These are phyloP conservation scores for Phytopythium litorale DNA, from an alignment of 352 stramenopile species.

Conservation along the genomic window DNA sequence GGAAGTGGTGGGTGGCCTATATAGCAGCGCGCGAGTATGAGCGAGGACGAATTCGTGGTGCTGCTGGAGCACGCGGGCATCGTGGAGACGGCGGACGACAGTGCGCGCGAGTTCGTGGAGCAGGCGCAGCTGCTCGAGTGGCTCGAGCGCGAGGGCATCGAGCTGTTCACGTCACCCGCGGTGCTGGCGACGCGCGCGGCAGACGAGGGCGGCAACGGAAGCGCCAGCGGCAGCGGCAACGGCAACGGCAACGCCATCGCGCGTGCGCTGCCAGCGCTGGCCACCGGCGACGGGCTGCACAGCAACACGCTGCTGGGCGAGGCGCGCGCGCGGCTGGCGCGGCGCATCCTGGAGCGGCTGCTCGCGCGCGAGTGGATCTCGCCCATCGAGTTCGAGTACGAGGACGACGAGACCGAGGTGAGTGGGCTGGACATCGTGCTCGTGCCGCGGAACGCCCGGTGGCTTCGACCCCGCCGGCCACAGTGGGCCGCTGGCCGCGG, in stretches of 20 bases:
- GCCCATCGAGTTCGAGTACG: slow-evolving; percentile 46
- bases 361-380: slow-evolving; percentile 59
- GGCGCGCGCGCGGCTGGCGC: slow-evolving; percentile 30
- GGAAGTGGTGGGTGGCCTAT: too few relatives aligned
- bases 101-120: slow-evolving; percentile 69
- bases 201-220: slow-evolving; percentile 5
- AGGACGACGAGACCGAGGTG: slow-evolving; percentile 43
- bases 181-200: slow-evolving; percentile 15
- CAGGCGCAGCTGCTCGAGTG: slow-evolving; percentile 57
- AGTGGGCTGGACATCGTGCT: background rate
- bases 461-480: background rate
- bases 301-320: slow-evolving; percentile 24
- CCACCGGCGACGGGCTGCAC: slow-evolving; percentile 3
- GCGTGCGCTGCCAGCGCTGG: slow-evolving; percentile 13
- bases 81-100: slow-evolving; percentile 65
- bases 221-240: slow-evolving; percentile 6
- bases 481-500: background rate
- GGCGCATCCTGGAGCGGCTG: slow-evolving; percentile 45
- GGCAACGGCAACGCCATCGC: background rate
- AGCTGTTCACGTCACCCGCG: slow-evolving; percentile 47
- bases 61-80: slow-evolving; percentile 76
- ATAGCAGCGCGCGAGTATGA: slow-evolving; percentile 27
- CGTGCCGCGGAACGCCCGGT: too few relatives aligned
- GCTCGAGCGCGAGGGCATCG: slow-evolving; percentile 66
- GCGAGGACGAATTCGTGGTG: slow-evolving; percentile 85